Conservation (phyloP, 1,139 yeast genomes). For the Geotrichum candidum region DNA sequence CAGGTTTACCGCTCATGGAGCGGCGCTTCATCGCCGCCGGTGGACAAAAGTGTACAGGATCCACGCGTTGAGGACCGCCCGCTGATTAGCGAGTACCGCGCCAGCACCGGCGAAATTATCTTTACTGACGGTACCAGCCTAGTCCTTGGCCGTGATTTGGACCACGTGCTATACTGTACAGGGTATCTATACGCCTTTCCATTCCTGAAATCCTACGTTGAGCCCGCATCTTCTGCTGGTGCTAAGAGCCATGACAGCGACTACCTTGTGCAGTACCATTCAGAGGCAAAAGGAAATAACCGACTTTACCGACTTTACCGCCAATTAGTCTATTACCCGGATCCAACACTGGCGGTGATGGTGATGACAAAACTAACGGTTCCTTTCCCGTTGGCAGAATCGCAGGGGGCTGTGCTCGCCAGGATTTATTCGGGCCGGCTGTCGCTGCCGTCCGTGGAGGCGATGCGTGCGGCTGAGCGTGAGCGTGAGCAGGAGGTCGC, state of each 20-base stretch:
- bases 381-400: slow-evolving; percentile 55
- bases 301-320: slow-evolving; percentile 47
- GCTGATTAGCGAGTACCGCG: slow-evolving; percentile 37
- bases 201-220: slow-evolving; percentile 31
- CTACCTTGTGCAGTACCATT: background rate
- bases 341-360: slow-evolving; percentile 52
- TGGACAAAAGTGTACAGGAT: slow-evolving; percentile 26
- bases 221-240: slow-evolving; percentile 26
- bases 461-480: slow-evolving; percentile 41
- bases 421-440: slow-evolving; percentile 49
- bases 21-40: slow-evolving; percentile 27
- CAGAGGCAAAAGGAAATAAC: slow-evolving; percentile 26
- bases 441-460: slow-evolving; percentile 40
- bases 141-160: slow-evolving; percentile 36
- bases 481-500: slow-evolving; percentile 27
- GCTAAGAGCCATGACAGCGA: slow-evolving; percentile 43
- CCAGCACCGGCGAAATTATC: slow-evolving; percentile 23
- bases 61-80: slow-evolving; percentile 37
- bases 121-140: slow-evolving; percentile 20
- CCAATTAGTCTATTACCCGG: slow-evolving; percentile 47
- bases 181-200: slow-evolving; percentile 53
- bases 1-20: slow-evolving; percentile 42
- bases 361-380: slow-evolving; percentile 50
- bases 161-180: slow-evolving; percentile 54
- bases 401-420: slow-evolving; percentile 52